phyloP scores from a whole-genome alignment of 768 basidiomycete species.

The Lactarius indigo region DNA sequence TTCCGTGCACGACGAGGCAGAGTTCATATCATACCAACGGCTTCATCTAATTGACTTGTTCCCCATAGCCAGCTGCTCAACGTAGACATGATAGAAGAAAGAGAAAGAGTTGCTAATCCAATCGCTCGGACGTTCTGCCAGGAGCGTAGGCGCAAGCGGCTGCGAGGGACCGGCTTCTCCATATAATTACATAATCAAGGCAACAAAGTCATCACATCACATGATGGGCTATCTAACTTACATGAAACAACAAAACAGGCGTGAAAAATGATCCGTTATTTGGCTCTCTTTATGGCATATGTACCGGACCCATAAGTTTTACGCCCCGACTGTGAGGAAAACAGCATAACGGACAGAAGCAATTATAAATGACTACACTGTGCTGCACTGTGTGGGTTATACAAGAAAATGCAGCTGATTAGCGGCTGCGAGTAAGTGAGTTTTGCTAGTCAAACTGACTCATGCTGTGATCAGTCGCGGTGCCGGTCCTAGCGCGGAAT shows the following conservation, averaged over 20 bases:
- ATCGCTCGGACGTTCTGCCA: neutral
- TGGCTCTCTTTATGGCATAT: neutral
- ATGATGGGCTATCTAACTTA: no score
- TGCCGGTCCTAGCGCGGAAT: neutral
- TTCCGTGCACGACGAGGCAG: neutral
- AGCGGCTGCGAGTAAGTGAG: neutral
- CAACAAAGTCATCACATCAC: no score
- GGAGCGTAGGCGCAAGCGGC: neutral
- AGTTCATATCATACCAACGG: constrained; percentile 18
- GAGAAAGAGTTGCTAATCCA: neutral
- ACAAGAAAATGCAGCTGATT: neutral
- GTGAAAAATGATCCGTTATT: neutral
- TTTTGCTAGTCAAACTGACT: constrained; percentile 1
- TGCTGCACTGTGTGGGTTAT: neutral
- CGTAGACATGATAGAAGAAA: constrained; percentile 21
- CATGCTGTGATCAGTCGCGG: neutral
- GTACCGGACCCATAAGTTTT: neutral
- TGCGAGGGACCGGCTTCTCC: neutral
- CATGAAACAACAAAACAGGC: no score
- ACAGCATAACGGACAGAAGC: neutral
- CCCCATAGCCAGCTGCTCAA: constrained; percentile 27
- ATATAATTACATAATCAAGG: neutral
- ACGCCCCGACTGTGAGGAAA: neutral
- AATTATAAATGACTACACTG: neutral
- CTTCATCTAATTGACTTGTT: constrained; percentile 24